These are phyloP conservation scores for Astragalus membranaceus DNA, from an alignment of 306 rosid species.

Conservation along the genomic window DNA sequence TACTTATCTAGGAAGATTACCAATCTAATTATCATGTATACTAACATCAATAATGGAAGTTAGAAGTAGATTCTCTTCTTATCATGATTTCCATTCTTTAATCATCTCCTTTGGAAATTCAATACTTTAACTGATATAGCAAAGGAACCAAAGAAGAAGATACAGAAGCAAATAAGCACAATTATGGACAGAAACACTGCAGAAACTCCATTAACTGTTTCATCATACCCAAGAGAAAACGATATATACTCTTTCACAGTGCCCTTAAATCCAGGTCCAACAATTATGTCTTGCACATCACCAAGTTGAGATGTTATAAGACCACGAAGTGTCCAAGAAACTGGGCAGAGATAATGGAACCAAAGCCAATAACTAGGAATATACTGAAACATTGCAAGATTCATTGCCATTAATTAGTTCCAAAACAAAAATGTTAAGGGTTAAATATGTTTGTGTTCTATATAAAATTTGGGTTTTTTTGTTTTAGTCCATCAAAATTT, in stretches of 20 bases:
- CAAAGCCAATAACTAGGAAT: conserved; percentile 80
- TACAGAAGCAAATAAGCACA: conserved; percentile 38
- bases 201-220: conserved; percentile 40
- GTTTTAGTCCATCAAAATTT: no score
- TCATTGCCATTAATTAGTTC: neutral
- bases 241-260: conserved; percentile 49
- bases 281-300: conserved; percentile 46
- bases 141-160: conserved; percentile 51
- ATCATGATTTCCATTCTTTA: neutral
- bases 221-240: conserved; percentile 40
- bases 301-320: conserved; percentile 71
- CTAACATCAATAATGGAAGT: neutral
- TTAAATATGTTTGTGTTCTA: no score
- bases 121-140: conserved; percentile 52
- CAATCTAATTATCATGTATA: no score
- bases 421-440: neutral
- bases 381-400: conserved; percentile 30
- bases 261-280: conserved; percentile 58
- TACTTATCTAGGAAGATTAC: no score
- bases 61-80: neutral
- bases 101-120: conserved; percentile 68
- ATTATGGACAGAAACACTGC: conserved; percentile 22
- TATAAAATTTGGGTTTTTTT: no score
- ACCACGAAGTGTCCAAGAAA: conserved; percentile 79
- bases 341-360: conserved; percentile 71